phyloP scores from a whole-genome alignment of 2,329 filamentous ascomycete genomes.

The Fusarium penzigii region DNA sequence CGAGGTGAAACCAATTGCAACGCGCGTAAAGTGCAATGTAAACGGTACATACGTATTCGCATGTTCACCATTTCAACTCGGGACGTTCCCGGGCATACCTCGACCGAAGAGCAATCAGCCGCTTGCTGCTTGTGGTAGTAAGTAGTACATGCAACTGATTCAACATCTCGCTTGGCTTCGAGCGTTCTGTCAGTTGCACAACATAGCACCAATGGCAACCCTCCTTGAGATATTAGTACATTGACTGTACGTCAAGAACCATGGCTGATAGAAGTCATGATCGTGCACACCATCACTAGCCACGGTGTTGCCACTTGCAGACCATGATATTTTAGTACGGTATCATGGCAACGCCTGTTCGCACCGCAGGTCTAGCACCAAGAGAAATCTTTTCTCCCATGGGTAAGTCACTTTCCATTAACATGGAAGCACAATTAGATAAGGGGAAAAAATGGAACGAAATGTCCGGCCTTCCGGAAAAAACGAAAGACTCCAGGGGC shows the following conservation, averaged over 20 bases:
- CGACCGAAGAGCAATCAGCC: slow-evolving; percentile 1
- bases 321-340: too few relatives aligned
- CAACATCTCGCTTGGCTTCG: slow-evolving; percentile 8
- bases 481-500: not conserved
- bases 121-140: slow-evolving; percentile 11
- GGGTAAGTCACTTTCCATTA: not conserved
- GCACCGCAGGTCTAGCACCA: slow-evolving; percentile 4
- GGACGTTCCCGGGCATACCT: slow-evolving; percentile 15
- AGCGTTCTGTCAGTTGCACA: slow-evolving; percentile 12
- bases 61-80: slow-evolving; percentile 11
- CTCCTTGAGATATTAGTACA: slow-evolving; percentile 6
- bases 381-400: slow-evolving; percentile 2
- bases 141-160: slow-evolving; percentile 2
- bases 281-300: too few relatives aligned
- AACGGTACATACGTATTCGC: not conserved
- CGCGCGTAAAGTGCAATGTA: slow-evolving; percentile 19
- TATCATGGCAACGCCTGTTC: too few relatives aligned
- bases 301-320: too few relatives aligned
- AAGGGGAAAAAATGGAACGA: not conserved
- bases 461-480: not conserved
- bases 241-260: too few relatives aligned
- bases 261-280: too few relatives aligned
- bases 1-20: slow-evolving; percentile 21
- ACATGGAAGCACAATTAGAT: not conserved
- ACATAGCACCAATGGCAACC: slow-evolving; percentile 22